Evolutionary conservation across 2,329 filamentous ascomycete genomes (phyloP).

Genomic region (Trichoderma simmonsii): DNA sequence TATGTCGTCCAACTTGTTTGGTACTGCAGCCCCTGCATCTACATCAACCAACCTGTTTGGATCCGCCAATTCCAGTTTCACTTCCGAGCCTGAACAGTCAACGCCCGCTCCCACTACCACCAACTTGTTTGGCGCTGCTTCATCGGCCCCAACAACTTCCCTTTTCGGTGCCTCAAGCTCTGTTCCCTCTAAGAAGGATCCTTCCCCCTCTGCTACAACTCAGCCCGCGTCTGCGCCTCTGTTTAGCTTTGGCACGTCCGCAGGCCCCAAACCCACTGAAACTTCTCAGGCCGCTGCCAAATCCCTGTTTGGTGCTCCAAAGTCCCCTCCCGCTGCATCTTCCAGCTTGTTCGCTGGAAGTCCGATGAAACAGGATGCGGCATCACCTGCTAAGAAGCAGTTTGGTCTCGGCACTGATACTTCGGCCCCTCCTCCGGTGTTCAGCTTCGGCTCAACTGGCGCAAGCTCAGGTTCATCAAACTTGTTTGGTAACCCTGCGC

Average conservation of each 20-base stretch:
- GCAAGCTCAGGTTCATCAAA: constrained; percentile 34
- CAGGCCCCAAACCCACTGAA: constrained; percentile 29
- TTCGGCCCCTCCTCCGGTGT: constrained; percentile 30
- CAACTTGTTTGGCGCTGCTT: constrained; percentile 19
- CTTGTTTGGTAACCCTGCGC: constrained; percentile 35
- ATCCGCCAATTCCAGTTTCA: not conserved
- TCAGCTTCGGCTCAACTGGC: constrained; percentile 33
- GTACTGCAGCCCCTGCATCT: constrained; percentile 28
- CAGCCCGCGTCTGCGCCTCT: constrained; percentile 27
- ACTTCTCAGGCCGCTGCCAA: constrained; percentile 30
- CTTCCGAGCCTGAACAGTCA: constrained; percentile 9
- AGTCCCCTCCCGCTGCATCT: constrained; percentile 31
- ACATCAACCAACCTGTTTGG: constrained; percentile 21
- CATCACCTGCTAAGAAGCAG: constrained; percentile 37
- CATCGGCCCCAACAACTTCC: not conserved
- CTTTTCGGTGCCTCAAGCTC: constrained; percentile 32
- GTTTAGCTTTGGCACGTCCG: constrained; percentile 35
- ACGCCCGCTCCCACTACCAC: constrained; percentile 15
- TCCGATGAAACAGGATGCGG: constrained; percentile 43
- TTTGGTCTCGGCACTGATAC: constrained; percentile 27
- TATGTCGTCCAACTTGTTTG: constrained; percentile 22
- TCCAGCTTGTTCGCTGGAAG: constrained; percentile 39
- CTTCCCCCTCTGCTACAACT: constrained; percentile 22
- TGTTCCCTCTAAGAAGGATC: constrained; percentile 22
- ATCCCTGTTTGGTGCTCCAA: constrained; percentile 38